A percentile compares a stretch with the other conserved stretches of the same genome.
These are phyloP conservation scores for Brassica balearica DNA, from an alignment of 441 rosid species.

Conservation along the genomic window DNA sequence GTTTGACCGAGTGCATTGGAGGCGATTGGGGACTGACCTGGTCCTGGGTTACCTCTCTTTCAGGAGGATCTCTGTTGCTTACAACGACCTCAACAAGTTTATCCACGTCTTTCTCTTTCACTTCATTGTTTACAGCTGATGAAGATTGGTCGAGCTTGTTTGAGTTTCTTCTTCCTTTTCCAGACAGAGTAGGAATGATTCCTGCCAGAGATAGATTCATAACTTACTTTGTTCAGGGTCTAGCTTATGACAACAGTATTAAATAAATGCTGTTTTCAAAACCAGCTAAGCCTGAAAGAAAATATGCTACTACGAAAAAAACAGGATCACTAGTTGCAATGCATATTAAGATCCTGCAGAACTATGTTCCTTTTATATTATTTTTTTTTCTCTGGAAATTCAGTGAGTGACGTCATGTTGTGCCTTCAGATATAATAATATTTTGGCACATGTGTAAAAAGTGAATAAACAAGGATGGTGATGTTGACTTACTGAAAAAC, in stretches of 20 bases:
- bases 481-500: slow-evolving; percentile 55
- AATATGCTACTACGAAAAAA: background rate
- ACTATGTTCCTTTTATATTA: slow-evolving; percentile 7
- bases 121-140: slow-evolving; percentile 30
- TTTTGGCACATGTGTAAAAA: slow-evolving; percentile 6
- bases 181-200: slow-evolving; percentile 50
- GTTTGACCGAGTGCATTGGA: slow-evolving; percentile 43
- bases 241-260: background rate
- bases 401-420: background rate
- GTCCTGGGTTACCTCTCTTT: slow-evolving; percentile 42
- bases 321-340: slow-evolving; percentile 13
- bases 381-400: slow-evolving; percentile 11
- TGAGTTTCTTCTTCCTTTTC: slow-evolving; percentile 48
- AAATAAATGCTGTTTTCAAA: background rate
- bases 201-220: slow-evolving; percentile 49
- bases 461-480: slow-evolving; percentile 30
- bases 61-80: slow-evolving; percentile 46
- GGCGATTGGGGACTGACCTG: slow-evolving; percentile 39
- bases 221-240: slow-evolving; percentile 23
- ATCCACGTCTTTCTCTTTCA: slow-evolving; percentile 40
- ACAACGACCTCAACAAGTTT: slow-evolving; percentile 61
- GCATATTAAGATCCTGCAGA: slow-evolving; percentile 9
- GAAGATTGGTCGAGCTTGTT: slow-evolving; percentile 42
- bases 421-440: background rate
- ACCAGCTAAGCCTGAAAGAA: slow-evolving; percentile 19